Evolutionary conservation across 139 green algal genomes (phyloP), one percentile per base, ranked within the genome.

Genomic region (Closterium sp.): DNA sequence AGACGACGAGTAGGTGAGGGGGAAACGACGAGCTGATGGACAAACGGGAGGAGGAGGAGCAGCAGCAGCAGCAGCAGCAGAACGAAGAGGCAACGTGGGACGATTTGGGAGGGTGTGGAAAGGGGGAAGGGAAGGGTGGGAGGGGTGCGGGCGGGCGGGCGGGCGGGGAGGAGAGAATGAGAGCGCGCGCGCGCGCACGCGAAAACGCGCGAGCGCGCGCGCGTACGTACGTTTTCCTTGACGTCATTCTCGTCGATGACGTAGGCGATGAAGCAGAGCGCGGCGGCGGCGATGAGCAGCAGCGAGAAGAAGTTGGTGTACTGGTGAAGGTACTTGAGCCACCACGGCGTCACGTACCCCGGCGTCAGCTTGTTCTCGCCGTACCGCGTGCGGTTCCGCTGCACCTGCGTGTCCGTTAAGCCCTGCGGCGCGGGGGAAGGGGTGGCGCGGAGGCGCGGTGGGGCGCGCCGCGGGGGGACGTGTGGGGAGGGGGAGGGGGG

Each of bases 351-450:
- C 28, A 93, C 62, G n/a, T 92, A 86, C 2, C 96, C 96, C 22
- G 96, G 96, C 13, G 96, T 98, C 5, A 97, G 91, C 11, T 91
- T 45, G 94, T 97, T 97, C 88, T 92, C 91, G 29, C 96, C 96
- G 70, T 96, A 96, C 89, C 96, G 96, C 42, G 88, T 42, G 1
- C 95, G 88, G 42, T 95, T 96, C 21, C 94, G 90, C 32, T 93
- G 24, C 19, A 97, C 96, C 89, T 97, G 95, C 6, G 88, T 93
- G 24, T 88, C 31, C 31, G 88, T 87, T 10, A 96, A 29, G 90
- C 93, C 94, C 70, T 95, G 45, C 34, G 31, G 28, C 1, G 27
- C 19, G 31, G 9, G n/a, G 29, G 6, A 2, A 22, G 24, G 0
- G 27, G 89, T 30, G 38, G 24, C 0, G n/a, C 0, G 50, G 24